phyloP scores from a whole-genome alignment of 352 stramenopile species.

The Globisporangium heterothallicum region DNA sequence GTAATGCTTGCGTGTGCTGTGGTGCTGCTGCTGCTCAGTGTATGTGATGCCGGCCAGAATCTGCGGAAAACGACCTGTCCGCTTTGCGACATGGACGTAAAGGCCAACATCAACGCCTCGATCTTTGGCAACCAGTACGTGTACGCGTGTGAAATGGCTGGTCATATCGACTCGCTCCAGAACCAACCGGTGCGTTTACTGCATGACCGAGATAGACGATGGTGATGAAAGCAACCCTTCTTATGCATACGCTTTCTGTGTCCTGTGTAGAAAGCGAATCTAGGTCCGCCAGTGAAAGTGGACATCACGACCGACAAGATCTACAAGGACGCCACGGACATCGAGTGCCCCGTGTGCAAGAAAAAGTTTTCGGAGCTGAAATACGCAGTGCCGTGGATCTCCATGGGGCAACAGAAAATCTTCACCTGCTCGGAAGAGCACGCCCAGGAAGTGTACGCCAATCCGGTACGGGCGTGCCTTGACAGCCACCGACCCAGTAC shows the following conservation, averaged over 20 bases:
- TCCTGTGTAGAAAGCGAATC: constrained; percentile 27
- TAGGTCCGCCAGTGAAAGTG: constrained; percentile 32
- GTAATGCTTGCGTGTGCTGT: constrained; percentile 17
- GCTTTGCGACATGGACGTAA: constrained; percentile 37
- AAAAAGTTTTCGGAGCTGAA: constrained; percentile 50
- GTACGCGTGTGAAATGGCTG: constrained; percentile 82
- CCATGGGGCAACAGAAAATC: constrained; percentile 64
- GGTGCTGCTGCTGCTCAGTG: constrained; percentile 19
- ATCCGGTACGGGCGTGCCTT: constrained; percentile 22
- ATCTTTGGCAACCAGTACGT: constrained; percentile 69
- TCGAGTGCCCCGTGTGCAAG: constrained; percentile 62
- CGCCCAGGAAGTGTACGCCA: constrained; percentile 40
- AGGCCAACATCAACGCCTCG: constrained; percentile 46
- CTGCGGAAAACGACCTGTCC: constrained; percentile 41
- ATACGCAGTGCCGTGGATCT: constrained; percentile 73
- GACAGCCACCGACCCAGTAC: neutral
- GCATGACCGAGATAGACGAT: neutral
- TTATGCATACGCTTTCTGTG: constrained; percentile 5
- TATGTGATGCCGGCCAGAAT: constrained; percentile 35
- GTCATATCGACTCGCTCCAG: constrained; percentile 71
- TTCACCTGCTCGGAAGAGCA: constrained; percentile 67
- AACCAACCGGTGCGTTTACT: constrained; percentile 53
- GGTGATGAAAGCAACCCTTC: neutral
- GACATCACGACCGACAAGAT: constrained; percentile 63
- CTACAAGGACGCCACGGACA: constrained; percentile 54